Evolutionary conservation across 805 yeast species (phyloP), one percentile per base, ranked within the genome.

Genomic region (Candida nemodendra): DNA sequence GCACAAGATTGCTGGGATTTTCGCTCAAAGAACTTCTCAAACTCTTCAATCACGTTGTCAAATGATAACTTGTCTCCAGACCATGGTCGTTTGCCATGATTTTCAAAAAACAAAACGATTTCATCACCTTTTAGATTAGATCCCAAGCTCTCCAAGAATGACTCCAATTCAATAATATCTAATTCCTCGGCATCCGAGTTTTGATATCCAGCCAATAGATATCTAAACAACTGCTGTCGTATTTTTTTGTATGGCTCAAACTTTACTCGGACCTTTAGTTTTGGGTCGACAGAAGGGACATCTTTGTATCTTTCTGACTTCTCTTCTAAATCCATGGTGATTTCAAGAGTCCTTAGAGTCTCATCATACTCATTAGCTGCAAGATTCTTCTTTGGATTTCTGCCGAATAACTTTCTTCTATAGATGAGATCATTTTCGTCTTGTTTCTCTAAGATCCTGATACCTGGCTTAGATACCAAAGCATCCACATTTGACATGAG

Each of bases 211-310:
- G 23, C 13, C 12, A 86, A 65, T 5, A 87, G 65, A 9, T 76
- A 68, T 28, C 67, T 62, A 91, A 95, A 88, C 47, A 90, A 75
- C 36, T 79, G 79, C 44, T 73, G 74, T 45, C 90, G 69, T 32
- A 89, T 64, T 3, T 66, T 69, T 0, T 68, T 68, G 57, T 88
- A 88, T 0, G 90, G 76, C 42, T 80, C 74, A 53, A 79, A 88
- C 39, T 81, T 72, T 3, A 81, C 79, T 18, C 79, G 67, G 12
- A 88, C 57, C 34, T 74, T 72, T 44, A 90, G 50, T 22, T 63
- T 67, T 0, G 95, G 88, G 5, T 59, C 51, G 36, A 72, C 72
- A 27, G 61, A 64, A 0, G 59, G 64, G 0, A 58, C 63, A 42
- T 59, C 59, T 38, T 62, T 65, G 25, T 47, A 44, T 26, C 65